These are phyloP conservation scores for Psilocybe cyanescens DNA, from an alignment of 768 basidiomycete genomes.

Conservation along the genomic window DNA sequence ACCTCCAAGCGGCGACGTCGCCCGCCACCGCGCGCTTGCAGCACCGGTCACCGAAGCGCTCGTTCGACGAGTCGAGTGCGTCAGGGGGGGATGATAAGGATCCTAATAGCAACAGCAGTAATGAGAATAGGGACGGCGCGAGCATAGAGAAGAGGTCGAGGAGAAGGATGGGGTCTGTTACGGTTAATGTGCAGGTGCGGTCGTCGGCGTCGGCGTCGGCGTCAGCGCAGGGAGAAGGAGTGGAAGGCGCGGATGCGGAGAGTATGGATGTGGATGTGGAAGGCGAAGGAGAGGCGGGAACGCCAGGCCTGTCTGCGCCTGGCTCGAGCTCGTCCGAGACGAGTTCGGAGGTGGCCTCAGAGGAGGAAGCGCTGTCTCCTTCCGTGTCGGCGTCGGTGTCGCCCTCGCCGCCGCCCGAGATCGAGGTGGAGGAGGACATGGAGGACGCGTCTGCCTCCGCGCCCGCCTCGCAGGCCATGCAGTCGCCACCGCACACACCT, in stretches of 20 bases:
- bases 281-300: conserved; percentile 23
- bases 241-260: neutral
- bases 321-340: conserved; percentile 10
- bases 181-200: neutral
- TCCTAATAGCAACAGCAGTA: too few relatives aligned
- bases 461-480: neutral
- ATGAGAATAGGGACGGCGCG: too few relatives aligned
- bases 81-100: conserved; percentile 21
- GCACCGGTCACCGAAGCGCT: conserved; percentile 34
- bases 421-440: neutral
- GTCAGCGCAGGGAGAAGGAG: neutral
- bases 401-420: conserved; percentile 1
- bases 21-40: conserved; percentile 17
- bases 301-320: conserved; percentile 25
- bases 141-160: conserved; percentile 15
- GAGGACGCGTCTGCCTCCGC: neutral
- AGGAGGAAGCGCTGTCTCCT: neutral
- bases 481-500: conserved; percentile 1
- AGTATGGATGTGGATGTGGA: conserved; percentile 18
- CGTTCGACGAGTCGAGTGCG: conserved; percentile 38
- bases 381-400: neutral
- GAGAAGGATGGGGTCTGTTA: conserved; percentile 13
- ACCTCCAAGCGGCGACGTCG: conserved; percentile 11
- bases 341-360: conserved; percentile 5
- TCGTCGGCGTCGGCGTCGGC: neutral